Evolutionary conservation across 2,329 filamentous ascomycete genomes (phyloP), one percentile per base, ranked within the genome.

Genomic region (Hawksworthiomyces lignivorus): DNA sequence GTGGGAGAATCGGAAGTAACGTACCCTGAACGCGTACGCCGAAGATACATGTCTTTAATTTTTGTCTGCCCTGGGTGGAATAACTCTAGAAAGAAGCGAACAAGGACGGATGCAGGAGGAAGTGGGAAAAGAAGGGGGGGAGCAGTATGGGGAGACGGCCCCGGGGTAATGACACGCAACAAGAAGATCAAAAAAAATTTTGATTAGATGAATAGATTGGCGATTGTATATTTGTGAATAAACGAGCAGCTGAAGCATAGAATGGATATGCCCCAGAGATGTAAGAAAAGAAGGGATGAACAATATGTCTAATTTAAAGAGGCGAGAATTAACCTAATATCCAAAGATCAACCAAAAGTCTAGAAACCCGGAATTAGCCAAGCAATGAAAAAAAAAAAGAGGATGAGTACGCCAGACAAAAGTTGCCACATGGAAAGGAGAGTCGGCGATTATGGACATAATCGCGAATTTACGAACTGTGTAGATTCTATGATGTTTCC

Each of bases 341-440:
- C 40, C 40, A 37, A 28, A 36, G 28, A 26, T 19, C 26, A 21
- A 34, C 31, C 20, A 20, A 30, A 7, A 18, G 31, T 39, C 36
- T 43, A 44, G 36, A 36, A 36, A 44, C 31, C 36, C 19, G 32
- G 36, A 44, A 44, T 44, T 44, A 39, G 26, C 42, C 42, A 44
- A 26, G 21, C 19, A 20, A 18, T 2, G 9, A 28, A 8, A 11
- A 10, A 8, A 18, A 32, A 6, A 14, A 19, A 12, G 32, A 5
- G 19, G 19, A 21, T 24, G n/a, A n/a, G n/a, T n/a, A n/a, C n/a
- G n/a, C n/a, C n/a, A n/a, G n/a, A n/a, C n/a, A n/a, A n/a, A n/a
- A 9, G 31, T 4, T 22, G 20, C 11, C 32, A 32, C 30, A 32
- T 10, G 30, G 17, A 11, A 32, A n/a, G n/a, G n/a, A n/a, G n/a